Base-by-base conservation (phyloP, 2,329 filamentous ascomycete species). In the Geosmithia flava region DNA sequence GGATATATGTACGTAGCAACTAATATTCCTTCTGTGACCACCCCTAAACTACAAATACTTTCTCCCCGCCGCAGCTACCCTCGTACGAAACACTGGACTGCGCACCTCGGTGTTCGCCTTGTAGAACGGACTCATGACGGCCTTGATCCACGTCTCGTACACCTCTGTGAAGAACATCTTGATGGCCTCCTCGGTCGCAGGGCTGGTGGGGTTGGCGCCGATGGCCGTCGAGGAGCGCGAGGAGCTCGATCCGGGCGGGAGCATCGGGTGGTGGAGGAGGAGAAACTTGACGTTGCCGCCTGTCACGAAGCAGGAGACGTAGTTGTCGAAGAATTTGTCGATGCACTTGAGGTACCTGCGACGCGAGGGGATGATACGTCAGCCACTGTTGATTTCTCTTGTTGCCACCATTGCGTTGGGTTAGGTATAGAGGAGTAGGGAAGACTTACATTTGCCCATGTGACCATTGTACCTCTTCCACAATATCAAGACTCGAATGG, bases 81-180 rank as follows among this genome's bases (percentile, higher is more conserved):
- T 79, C 49, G 78, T 72, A 55, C 87, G 76, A 63, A 98, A 98
- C 1, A 96, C 78, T 0, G 88, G 85, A 65, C 90, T 97, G 60
- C 76, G 81, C 47, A 98, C 82, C 56, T 87, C 83, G 74, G 85
- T 85, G 54, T 95, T 91, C 48, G 84, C 80, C 48, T 77, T 75
- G 70, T 96, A 97, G 64, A 98, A 98, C 0, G 93, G 93, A 61
- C 81, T 97, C 93, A 98, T 97, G 50, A 90, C 81, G 13, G 90
- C 87, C 75, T 98, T 98, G 54, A 95, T 80, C 83, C 91, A 98
- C 56, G 83, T 88, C 68, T 98, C 93, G 68, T 96, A 97, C 13
- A 96, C 86, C 62, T 98, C 93, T 16, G 78, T 75, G 70, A 98
- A 95, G 70, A 97, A 98, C 66, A 87, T 87, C 62, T 88, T 82